phyloP scores from a whole-genome alignment of 2,329 filamentous ascomycete genomes.

The Aspergillus thermomutatus region DNA sequence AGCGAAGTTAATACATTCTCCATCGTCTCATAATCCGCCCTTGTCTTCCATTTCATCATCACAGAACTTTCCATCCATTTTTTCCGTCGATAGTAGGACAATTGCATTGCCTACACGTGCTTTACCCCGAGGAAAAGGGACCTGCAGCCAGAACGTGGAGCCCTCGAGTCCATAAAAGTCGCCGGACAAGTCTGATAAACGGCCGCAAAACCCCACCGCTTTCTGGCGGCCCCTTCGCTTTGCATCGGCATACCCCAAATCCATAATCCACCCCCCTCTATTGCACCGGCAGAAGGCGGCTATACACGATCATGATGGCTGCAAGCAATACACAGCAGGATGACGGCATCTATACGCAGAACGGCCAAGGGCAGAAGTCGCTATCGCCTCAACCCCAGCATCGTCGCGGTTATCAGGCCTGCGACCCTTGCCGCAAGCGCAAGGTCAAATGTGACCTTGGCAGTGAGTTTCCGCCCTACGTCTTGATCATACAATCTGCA shows the following conservation, averaged over 20 bases:
- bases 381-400: conserved; percentile 37
- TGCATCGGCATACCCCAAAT: conserved; percentile 35
- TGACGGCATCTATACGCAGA: conserved; percentile 14
- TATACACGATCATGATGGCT: conserved; percentile 17
- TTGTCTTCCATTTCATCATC: background rate
- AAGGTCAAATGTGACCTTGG: conserved; percentile 50
- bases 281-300: conserved; percentile 14
- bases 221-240: conserved; percentile 35
- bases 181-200: conserved; percentile 18
- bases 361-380: conserved; percentile 25
- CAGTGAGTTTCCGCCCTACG: conserved; percentile 31
- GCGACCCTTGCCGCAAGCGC: conserved; percentile 48
- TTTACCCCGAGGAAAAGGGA: background rate
- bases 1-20: background rate
- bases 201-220: conserved; percentile 28
- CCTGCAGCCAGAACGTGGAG: background rate
- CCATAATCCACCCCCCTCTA: conserved; percentile 15
- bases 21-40: conserved; percentile 1
- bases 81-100: conserved; percentile 5
- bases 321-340: conserved; percentile 15
- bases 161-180: background rate
- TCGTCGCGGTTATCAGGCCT: conserved; percentile 48
- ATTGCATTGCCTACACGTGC: background rate
- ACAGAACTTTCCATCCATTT: background rate
- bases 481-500: background rate